Conservation (phyloP, 306 rosid species). For the Lablab purpureus region DNA sequence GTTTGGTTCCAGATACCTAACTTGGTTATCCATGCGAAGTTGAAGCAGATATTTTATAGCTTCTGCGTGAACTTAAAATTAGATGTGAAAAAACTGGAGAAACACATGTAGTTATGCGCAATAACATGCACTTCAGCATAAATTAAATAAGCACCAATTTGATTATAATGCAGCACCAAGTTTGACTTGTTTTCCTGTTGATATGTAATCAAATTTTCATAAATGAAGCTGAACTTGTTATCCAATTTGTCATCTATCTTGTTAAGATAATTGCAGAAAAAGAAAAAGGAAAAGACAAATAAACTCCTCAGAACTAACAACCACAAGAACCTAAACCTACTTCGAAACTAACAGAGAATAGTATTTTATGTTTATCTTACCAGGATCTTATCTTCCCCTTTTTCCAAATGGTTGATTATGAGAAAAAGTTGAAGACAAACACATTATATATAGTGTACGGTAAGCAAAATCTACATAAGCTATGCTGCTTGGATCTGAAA, state of each 20-base stretch:
- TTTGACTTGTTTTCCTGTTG: constrained; percentile 24
- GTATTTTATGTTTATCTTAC: constrained; percentile 10
- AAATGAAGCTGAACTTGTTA: constrained; percentile 25
- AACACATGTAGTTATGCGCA: not conserved
- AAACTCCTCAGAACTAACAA: constrained; percentile 10
- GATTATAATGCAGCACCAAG: constrained; percentile 30
- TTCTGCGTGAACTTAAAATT: not conserved
- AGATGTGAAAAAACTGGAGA: not conserved
- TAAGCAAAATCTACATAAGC: constrained; percentile 17
- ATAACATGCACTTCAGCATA: not conserved
- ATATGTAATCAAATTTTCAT: not conserved
- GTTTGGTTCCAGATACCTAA: not conserved
- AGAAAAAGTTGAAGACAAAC: constrained; percentile 32
- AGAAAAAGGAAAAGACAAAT: not conserved
- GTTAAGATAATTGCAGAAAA: constrained; percentile 34
- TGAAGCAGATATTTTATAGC: not conserved
- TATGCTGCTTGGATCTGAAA: constrained; percentile 20
- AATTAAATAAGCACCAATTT: not conserved
- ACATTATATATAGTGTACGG: constrained; percentile 4
- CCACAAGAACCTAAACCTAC: constrained; percentile 23
- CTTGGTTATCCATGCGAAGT: not conserved
- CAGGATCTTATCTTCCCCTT: not conserved
- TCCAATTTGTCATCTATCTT: constrained; percentile 8
- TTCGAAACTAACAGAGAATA: not conserved
- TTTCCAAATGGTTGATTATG: not conserved